Conservation (phyloP, 108 stramenopile genomes). For the Poteriospumella lacustris region DNA sequence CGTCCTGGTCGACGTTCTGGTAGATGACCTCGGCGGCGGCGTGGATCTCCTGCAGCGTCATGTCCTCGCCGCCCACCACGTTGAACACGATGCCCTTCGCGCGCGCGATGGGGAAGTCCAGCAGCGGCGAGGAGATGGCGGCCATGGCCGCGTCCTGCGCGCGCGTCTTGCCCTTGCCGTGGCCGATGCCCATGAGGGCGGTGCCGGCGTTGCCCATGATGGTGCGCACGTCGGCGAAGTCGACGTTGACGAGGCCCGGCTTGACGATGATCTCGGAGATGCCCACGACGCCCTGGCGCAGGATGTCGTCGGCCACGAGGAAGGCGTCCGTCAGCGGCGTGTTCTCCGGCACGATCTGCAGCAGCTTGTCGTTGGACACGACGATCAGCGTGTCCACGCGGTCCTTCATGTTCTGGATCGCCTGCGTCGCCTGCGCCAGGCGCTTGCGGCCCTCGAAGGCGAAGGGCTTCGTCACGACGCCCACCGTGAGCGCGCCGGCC, state of each 20-base stretch:
- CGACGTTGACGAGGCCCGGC: slow-evolving; percentile 69
- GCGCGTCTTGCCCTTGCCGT: slow-evolving; percentile 60
- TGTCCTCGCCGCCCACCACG: slow-evolving; percentile 62
- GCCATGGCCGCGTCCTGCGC: slow-evolving; percentile 64
- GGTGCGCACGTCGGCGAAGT: slow-evolving; percentile 70
- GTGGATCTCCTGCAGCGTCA: slow-evolving; percentile 67
- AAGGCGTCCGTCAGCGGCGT: slow-evolving; percentile 70
- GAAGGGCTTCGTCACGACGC: slow-evolving; percentile 73
- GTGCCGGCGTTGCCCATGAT: slow-evolving; percentile 67
- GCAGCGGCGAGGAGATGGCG: slow-evolving; percentile 63
- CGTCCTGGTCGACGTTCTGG: slow-evolving; percentile 67
- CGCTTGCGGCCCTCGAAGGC: slow-evolving; percentile 65
- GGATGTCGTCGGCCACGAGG: slow-evolving; percentile 70
- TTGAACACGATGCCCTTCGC: slow-evolving; percentile 68
- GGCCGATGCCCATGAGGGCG: slow-evolving; percentile 71
- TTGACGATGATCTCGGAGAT: slow-evolving; percentile 75
- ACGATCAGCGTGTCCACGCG: slow-evolving; percentile 71
- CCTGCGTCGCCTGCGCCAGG: slow-evolving; percentile 58
- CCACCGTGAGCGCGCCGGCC: slow-evolving; percentile 67
- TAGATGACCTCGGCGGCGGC: slow-evolving; percentile 73
- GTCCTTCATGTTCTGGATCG: slow-evolving; percentile 54
- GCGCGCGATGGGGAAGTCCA: slow-evolving; percentile 60
- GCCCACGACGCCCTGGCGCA: slow-evolving; percentile 70
- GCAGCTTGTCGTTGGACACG: slow-evolving; percentile 65
- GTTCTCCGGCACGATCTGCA: slow-evolving; percentile 68